Conservation (phyloP, 2,329 filamentous ascomycete species). For the Colletotrichum sojae region DNA sequence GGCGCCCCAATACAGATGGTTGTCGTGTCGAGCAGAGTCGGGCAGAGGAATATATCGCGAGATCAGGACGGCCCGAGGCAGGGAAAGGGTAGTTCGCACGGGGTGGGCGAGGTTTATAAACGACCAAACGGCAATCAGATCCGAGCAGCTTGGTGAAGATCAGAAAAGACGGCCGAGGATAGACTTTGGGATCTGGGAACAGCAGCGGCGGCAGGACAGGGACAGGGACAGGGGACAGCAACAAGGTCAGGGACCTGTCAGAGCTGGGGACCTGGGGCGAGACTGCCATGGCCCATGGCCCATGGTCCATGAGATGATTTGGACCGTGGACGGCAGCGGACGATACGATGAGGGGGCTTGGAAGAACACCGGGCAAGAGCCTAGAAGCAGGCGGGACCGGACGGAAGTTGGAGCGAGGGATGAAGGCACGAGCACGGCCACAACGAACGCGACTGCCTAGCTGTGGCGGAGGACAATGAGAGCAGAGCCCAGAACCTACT, state of each 20-base stretch:
- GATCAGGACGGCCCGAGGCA: conserved; percentile 4
- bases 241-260: too few species aligned
- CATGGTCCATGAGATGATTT: too few species aligned
- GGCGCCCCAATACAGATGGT: conserved; percentile 9
- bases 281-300: too few species aligned
- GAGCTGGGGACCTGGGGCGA: too few species aligned
- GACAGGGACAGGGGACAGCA: too few species aligned
- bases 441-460: too few species aligned
- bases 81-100: conserved; percentile 6
- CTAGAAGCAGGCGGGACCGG: background rate
- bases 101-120: conserved; percentile 21
- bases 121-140: conserved; percentile 34
- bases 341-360: conserved; percentile 8
- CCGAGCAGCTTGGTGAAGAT: conserved; percentile 28
- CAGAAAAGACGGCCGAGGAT: conserved; percentile 31
- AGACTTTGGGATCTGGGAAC: conserved; percentile 29
- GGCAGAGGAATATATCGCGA: background rate
- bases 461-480: conserved; percentile 7
- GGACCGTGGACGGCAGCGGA: background rate
- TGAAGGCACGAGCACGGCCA: conserved; percentile 8
- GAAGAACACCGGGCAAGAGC: background rate
- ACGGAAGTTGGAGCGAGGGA: background rate
- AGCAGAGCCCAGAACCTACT: background rate
- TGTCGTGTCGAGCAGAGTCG: background rate
- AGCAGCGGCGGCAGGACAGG: background rate